phyloP scores from a whole-genome alignment of 2,329 filamentous ascomycete genomes.

The Fusarium clavum region DNA sequence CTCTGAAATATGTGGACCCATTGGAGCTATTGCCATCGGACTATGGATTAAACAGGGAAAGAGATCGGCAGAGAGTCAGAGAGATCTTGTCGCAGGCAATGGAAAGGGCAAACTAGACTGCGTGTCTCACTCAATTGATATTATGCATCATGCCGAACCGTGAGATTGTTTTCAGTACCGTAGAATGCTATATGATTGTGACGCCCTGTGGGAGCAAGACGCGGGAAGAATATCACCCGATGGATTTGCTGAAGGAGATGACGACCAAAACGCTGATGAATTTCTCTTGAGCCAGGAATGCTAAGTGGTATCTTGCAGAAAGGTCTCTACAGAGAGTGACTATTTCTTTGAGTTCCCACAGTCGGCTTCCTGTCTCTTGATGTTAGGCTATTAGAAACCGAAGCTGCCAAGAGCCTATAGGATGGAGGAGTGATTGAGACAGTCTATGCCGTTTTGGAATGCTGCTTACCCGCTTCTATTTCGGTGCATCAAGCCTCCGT shows the following conservation, averaged over 20 bases:
- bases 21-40: accelerated
- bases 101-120: neutral
- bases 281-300: too few species aligned
- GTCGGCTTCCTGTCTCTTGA: neutral
- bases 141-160: accelerated
- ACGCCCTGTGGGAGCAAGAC: too few species aligned
- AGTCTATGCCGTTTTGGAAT: neutral
- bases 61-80: accelerated
- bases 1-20: neutral
- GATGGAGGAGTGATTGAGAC: neutral
- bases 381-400: neutral
- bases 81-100: neutral
- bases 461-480: neutral
- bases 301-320: too few species aligned
- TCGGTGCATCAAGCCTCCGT: neutral
- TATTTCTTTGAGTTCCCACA: too few species aligned
- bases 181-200: too few species aligned
- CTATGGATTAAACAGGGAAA: neutral
- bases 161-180: too few species aligned
- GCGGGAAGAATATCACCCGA: too few species aligned
- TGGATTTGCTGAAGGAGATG: too few species aligned
- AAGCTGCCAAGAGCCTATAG: neutral
- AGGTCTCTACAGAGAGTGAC: too few species aligned
- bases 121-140: neutral
- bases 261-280: too few species aligned